Base-by-base conservation (phyloP, 441 rosid genomes). In the Corymbia calophylla region DNA sequence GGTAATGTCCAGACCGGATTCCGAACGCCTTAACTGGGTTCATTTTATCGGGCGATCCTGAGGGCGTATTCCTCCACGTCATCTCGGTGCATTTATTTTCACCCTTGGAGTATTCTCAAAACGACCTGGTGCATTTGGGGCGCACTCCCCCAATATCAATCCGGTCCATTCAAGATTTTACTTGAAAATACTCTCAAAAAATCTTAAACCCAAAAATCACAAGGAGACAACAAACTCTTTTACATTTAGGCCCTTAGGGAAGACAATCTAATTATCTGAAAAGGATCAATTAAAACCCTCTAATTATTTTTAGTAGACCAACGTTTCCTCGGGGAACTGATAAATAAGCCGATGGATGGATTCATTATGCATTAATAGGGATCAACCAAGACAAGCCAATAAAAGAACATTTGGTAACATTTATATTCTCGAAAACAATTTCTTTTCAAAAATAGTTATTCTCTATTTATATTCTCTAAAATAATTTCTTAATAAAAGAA, bases 1-100 rank as follows among this genome's bases (percentile, higher is more conserved):
- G 9, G 62, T 56, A 56, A 1, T 23, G 62, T 56, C 29, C 29
- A 23, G 0, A 56, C 5, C 62, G 25, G 25, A 56, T 56, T 56
- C 62, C 62, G 1, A 56, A 56, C 62, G 10, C 29, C 29, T 23
- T 29, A 56, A 56, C 17, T 23, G 62, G 62, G 25, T 56, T 56
- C 62, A 23, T 56, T 56, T 55, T 56, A 23, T 56, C 7, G 13
- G 29, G 3, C 6, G 29, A 56, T 56, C 62, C 25, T 56, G 5
- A 1, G 0, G 62, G 62, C 0, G 25, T 9, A 1, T 23, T 23
- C 62, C 62, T 56, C 62, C 29, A 56, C 0, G 0, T 56, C 0
- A 0, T 23, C 29, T 27, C 29, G 4, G 25, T 23, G 29, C 29
- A 56, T 23, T 56, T 56, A 56, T 56, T 56, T 56, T 27, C 12